These are phyloP conservation scores for Tuber melanosporum DNA, from an alignment of 495 filamentous ascomycete species.

Conservation along the genomic window DNA sequence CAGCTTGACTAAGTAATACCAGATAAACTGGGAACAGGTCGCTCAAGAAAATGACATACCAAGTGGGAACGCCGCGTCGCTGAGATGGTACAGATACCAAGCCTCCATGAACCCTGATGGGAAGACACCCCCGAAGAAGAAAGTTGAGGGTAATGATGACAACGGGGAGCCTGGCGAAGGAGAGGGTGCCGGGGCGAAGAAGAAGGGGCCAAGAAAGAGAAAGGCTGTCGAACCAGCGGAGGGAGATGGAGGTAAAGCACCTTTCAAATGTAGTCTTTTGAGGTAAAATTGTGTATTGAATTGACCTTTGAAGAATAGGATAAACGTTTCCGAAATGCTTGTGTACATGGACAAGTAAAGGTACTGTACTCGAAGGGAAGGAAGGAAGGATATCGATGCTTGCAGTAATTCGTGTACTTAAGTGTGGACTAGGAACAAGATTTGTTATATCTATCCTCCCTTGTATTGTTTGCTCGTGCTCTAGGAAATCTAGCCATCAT, in stretches of 20 bases:
- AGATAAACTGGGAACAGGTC: constrained; percentile 11
- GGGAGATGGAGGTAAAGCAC: neutral
- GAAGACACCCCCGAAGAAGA: neutral
- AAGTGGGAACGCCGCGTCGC: neutral
- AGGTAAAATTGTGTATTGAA: neutral
- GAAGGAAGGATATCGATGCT: neutral
- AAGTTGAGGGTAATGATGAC: neutral
- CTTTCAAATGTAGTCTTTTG: neutral
- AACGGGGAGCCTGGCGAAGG: neutral
- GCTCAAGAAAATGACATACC: constrained; percentile 9
- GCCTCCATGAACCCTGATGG: constrained; percentile 3
- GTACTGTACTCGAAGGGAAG: neutral
- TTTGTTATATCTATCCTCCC: neutral
- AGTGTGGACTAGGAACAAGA: neutral
- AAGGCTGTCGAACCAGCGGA: neutral
- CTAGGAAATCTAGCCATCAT: neutral
- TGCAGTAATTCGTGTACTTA: neutral
- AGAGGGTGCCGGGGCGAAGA: neutral
- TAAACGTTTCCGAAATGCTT: neutral
- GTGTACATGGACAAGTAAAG: neutral
- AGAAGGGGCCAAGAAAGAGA: neutral
- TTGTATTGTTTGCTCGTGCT: neutral
- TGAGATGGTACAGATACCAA: constrained; percentile 7
- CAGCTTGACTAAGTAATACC: neutral
- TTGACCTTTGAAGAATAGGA: neutral